phyloP scores from a whole-genome alignment of 2,329 filamentous ascomycete species.

The Leptodontidium sp. region DNA sequence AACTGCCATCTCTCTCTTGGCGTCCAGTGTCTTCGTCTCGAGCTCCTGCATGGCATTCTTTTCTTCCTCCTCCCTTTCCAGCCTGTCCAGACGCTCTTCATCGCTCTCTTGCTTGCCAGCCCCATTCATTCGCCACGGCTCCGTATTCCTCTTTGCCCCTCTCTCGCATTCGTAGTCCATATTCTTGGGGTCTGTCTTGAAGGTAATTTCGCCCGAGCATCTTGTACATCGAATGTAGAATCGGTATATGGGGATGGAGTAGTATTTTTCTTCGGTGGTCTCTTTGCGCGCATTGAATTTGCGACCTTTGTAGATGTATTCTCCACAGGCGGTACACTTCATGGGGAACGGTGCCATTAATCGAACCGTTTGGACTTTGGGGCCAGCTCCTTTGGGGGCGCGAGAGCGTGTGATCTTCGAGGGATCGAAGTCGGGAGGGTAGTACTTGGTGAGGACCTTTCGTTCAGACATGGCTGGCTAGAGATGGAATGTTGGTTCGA shows the following conservation, averaged over 20 bases:
- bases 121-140: constrained; percentile 77
- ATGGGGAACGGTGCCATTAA: constrained; percentile 90
- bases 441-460: constrained; percentile 76
- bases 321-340: constrained; percentile 73
- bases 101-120: constrained; percentile 77
- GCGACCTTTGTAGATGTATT: constrained; percentile 91
- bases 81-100: constrained; percentile 83
- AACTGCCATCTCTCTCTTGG: constrained; percentile 94
- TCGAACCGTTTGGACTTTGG: constrained; percentile 84
- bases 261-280: constrained; percentile 88
- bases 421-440: constrained; percentile 86
- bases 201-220: constrained; percentile 87
- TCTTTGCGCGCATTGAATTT: constrained; percentile 98
- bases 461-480: constrained; percentile 76
- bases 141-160: constrained; percentile 92
- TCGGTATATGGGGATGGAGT: constrained; percentile 84
- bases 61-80: constrained; percentile 83
- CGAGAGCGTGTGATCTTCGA: constrained; percentile 76
- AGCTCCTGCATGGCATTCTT: constrained; percentile 94
- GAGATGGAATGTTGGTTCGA: background rate
- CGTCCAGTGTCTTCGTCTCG: constrained; percentile 92
- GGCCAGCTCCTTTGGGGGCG: constrained; percentile 75
- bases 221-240: constrained; percentile 93
- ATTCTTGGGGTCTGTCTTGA: constrained; percentile 94
- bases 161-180: constrained; percentile 83